Base-by-base conservation (phyloP, 352 stramenopile species). In the Phytophthora pinifolia region DNA sequence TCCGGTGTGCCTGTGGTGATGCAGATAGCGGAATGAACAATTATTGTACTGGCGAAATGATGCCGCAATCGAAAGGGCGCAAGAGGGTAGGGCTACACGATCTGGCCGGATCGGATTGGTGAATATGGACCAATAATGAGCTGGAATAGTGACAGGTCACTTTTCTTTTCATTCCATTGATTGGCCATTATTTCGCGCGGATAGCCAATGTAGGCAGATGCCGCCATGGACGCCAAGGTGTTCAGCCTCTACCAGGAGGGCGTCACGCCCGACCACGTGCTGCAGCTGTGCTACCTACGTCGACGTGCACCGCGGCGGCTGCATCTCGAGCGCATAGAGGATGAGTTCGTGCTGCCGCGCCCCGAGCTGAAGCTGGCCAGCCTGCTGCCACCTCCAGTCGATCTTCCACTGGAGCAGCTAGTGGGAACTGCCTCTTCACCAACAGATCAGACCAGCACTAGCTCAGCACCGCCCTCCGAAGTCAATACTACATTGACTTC, bases 201-300 rank as follows among this genome's bases (percentile, higher is more conserved):
- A 42, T 53, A 60, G 54, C 17, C 44, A 7, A 46, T 29, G 34
- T 12, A 6, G 10, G 2, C 12, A 46, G 22, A 27, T 27, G 22
- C 22, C 27, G 32, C 13, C n/a, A 17, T 22, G 9, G 25, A 9
- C 4, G 29, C 46, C 18, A 54, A 46, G 20, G 57, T 85, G 18
- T 88, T 88, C 50, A 66, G 71, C 22, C 65, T 90, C n/a, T 90
- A 90, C 44, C 80, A 90, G 42, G 54, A 74, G 48, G 80, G 80
- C 4, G 41, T 82, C 22, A 37, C 46, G 7, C 30, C 72, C 0
- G 72, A 88, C 13, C 80, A 88, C 36, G 69, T 75, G 27, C 63
- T 90, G 31, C 80, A 83, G 31, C 55, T 90, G 43, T 74, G 76
- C 29, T 90, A 70, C 48, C 67, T 83, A 9, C 64, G 80, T 14